Conservation (phyloP, 495 filamentous ascomycete species). For the Neurospora sp. region DNA sequence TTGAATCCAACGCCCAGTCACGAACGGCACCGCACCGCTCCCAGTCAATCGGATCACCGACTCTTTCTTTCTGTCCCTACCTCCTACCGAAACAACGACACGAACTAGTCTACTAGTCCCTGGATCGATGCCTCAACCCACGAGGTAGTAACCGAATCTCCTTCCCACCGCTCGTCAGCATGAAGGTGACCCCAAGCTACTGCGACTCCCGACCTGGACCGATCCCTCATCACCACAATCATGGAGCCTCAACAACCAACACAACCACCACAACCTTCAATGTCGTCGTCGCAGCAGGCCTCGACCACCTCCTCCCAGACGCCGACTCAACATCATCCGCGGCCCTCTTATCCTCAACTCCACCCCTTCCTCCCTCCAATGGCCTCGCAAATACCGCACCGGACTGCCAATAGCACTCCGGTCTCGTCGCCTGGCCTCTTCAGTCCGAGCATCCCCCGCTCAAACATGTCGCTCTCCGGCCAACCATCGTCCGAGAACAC, state of each 20-base stretch:
- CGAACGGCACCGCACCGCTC: conserved; percentile 1
- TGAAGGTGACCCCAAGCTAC: conserved; percentile 14
- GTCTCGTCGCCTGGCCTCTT: conserved; percentile 60
- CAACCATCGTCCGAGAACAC: conserved; percentile 35
- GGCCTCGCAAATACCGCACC: conserved; percentile 16
- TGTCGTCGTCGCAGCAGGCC: not conserved
- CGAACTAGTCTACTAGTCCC: not conserved
- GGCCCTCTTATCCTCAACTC: conserved; percentile 28
- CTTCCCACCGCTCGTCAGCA: conserved; percentile 14
- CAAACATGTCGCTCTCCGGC: conserved; percentile 21
- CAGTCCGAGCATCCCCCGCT: conserved; percentile 37
- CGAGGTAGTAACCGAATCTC: conserved; percentile 1
- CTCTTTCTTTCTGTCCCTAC: not conserved
- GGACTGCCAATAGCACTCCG: conserved; percentile 56
- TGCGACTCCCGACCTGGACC: conserved; percentile 8
- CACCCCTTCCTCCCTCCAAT: conserved; percentile 24
- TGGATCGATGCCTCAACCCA: conserved; percentile 5
- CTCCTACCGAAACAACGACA: not conserved
- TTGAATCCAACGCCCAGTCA: not conserved
- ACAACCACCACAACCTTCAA: conserved; percentile 16
- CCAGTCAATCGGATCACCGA: not conserved
- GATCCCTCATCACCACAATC: conserved; percentile 5
- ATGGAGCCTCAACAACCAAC: conserved; percentile 24
- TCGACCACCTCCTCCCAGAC: not conserved
- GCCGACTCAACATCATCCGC: conserved; percentile 14